Conservation (phyloP, 2,329 filamentous ascomycete species). For the Aspergillus novoparasiticus region DNA sequence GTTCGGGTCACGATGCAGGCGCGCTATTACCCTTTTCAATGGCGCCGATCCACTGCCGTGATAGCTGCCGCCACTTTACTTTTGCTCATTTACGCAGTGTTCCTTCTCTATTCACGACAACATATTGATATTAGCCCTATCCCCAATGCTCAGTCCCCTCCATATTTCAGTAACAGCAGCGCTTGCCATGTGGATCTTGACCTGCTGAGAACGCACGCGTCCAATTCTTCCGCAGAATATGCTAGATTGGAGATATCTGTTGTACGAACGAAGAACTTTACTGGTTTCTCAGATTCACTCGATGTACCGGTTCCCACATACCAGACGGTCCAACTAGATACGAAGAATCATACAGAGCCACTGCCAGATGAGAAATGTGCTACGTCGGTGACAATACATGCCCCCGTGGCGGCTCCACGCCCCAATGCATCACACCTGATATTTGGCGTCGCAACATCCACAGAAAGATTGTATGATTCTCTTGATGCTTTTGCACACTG, state of each 20-base stretch:
- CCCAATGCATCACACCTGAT: conserved; percentile 49
- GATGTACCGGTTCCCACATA: conserved; percentile 14
- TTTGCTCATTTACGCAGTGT: conserved; percentile 9
- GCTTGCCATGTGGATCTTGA: conserved; percentile 22
- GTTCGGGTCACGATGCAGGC: conserved; percentile 17
- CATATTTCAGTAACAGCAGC: conserved; percentile 2
- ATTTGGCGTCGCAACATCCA: conserved; percentile 57
- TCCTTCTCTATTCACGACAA: conserved; percentile 13
- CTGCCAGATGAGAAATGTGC: conserved; percentile 18
- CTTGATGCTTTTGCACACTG: conserved; percentile 55
- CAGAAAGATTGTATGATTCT: conserved; percentile 50
- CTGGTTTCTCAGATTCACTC: conserved; percentile 18
- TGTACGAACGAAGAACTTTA: conserved; percentile 19
- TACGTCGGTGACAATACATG: conserved; percentile 20
- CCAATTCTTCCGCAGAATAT: conserved; percentile 20
- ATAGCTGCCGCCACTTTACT: conserved; percentile 12
- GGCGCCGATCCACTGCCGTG: conserved; percentile 11
- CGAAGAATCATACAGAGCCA: conserved; percentile 19
- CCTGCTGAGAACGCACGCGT: conserved; percentile 15
- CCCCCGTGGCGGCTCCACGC: conserved; percentile 12
- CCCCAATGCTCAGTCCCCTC: neutral
- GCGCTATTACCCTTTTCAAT: conserved; percentile 13
- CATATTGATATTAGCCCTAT: neutral
- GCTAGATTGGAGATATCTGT: conserved; percentile 23
- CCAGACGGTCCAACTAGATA: conserved; percentile 24